Base-by-base conservation (phyloP, 306 rosid genomes). In the Vigna radiata region DNA sequence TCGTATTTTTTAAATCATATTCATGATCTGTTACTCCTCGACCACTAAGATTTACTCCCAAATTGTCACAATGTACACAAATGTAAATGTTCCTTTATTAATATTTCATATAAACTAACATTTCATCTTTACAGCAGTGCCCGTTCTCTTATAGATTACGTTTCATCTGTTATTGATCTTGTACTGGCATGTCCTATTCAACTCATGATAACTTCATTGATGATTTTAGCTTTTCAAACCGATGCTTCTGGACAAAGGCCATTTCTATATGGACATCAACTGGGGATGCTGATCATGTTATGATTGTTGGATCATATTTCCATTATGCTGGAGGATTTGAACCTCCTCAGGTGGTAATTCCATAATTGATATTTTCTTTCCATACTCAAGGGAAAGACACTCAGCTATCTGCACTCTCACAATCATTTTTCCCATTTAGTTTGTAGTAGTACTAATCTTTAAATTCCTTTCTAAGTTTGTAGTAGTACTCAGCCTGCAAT, bases 191-290 rank as follows among this genome's bases (percentile, higher is more conserved):
- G 18, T 49, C 21, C 85, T 10, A 68, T 60, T 79, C 46, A 68
- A 37, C 55, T 78, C 65, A 61, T 15, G 41, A 33, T n/a, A 54
- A 75, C 19, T 69, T 74, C 4, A 16, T 48, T 10, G 54, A 65
- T 71, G 72, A 71, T 65, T 73, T 58, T 83, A 90, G 97, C 87
- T 92, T 92, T 86, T 92, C 96, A 29, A 90, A 90, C 85, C 90
- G 96, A 19, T 87, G 96, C 66, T 92, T 90, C 75, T 90, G 84
- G 83, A 90, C 96, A 9, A 92, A 92, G 68, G 96, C 96, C 52
- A 88, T 90, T 71, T 88, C 93, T 16, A 87, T 92, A 82, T 90
- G 97, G 97, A 88, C 96, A 15, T 92, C 97, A 70, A 88, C 92
- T 5, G 88, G 97, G 41, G 96, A 92, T 78, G 84, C 88, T 19